Base-by-base conservation (phyloP, 2,329 filamentous ascomycete genomes). In the Immersiporthe knoxdaviesiana region DNA sequence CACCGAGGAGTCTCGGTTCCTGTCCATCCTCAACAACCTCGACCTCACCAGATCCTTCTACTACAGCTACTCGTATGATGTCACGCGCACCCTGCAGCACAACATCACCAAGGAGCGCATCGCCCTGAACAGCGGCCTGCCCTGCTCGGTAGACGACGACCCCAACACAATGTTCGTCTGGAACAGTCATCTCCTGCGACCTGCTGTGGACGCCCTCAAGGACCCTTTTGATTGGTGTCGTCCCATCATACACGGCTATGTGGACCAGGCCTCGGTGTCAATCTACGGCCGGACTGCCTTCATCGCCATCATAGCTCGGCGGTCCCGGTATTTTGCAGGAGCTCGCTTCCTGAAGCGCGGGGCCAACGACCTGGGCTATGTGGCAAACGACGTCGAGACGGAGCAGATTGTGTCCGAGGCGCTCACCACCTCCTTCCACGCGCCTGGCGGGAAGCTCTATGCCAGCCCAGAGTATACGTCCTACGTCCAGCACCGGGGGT, bases 321-420 rank as follows among this genome's bases (percentile, higher is more conserved):
- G 96, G 41, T 99, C 96, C 21, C 88, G 96, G 11, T 93, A 93
- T 79, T 99, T 98, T 79, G 96, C 96, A 2, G 96, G 96, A 37
- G 96, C 96, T 50, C 87, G 96, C 3, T 99, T 97, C 74, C 81
- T 99, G 66, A 99, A 99, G 79, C 90, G 96, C 69, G 96, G 96
- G 41, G 92, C 94, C 62, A 99, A 99, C 76, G 96, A 99, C 78
- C 79, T 94, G 68, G 95, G 96, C 18, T 97, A 97, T 77, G 96
- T 99, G 67, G 97, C 96, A 65, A 99, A 99, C 77, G 97, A 99
- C 79, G 96, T 99, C 32, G 97, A 99, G 80, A 98, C 96, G 0
- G 96, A 99, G 80, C 96, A 99, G 78, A 97, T 99, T 70, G 94
- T 99, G 6, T 96, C 94, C 0, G 96, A 99, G 77, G 93, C 94